Evolutionary conservation across 331 rosid species (phyloP).

Genomic region (Acacia concinna): DNA sequence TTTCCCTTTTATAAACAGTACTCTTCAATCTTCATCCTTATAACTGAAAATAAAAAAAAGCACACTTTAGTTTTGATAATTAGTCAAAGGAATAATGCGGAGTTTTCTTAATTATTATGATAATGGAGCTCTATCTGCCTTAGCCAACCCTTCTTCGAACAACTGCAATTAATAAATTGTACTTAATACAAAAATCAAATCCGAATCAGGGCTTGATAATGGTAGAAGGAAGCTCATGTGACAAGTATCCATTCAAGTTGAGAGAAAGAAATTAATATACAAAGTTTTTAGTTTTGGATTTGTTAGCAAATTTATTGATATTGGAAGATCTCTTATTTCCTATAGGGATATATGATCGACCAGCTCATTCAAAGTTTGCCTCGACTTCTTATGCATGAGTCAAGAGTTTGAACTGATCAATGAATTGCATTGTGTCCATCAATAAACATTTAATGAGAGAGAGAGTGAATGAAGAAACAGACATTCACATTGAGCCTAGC

Average conservation of each 20-base stretch:
- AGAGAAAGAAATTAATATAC: neutral
- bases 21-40: neutral
- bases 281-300: neutral
- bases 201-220: constrained; percentile 4
- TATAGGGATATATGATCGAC: no score
- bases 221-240: constrained; percentile 29
- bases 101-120: neutral
- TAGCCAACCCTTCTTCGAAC: neutral
- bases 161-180: neutral
- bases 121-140: neutral
- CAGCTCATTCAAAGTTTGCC: constrained; percentile 25
- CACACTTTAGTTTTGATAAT: neutral
- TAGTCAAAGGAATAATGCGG: neutral
- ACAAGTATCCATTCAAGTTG: constrained; percentile 24
- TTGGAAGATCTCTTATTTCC: constrained; percentile 8
- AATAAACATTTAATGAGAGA: neutral
- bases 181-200: constrained; percentile 5
- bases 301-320: constrained; percentile 20
- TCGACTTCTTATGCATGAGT: neutral
- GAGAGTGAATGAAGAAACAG: constrained; percentile 4
- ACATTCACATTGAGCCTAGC: constrained; percentile 42
- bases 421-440: constrained; percentile 33
- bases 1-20: no score
- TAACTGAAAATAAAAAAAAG: neutral
- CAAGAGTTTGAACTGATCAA: constrained; percentile 28